A percentile compares a stretch with the other conserved stretches of the same genome.
phyloP scores from a whole-genome alignment of 2,329 filamentous ascomycete genomes.

The Talaromyces sp. region DNA sequence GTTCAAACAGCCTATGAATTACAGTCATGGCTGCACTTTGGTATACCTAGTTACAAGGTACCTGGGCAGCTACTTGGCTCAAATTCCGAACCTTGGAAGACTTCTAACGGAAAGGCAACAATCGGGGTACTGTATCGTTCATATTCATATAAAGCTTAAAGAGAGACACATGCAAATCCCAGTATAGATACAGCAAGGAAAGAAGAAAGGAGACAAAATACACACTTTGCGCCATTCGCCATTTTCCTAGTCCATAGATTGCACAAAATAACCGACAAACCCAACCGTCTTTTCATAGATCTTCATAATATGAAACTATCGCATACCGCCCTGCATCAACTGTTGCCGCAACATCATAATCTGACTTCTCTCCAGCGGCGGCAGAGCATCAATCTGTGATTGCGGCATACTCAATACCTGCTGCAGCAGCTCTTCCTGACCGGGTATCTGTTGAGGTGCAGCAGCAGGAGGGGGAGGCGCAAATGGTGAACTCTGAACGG shows the following conservation, averaged over 20 bases:
- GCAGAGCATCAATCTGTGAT: slow-evolving; percentile 74
- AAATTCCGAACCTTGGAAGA: too few relatives aligned
- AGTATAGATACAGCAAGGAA: slow-evolving; percentile 1
- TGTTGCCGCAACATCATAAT: slow-evolving; percentile 73
- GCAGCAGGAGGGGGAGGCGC: slow-evolving; percentile 47
- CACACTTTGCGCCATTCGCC: slow-evolving; percentile 11
- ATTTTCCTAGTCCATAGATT: neutral
- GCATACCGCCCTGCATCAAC: slow-evolving; percentile 49
- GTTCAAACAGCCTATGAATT: too few relatives aligned
- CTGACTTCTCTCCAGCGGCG: slow-evolving; percentile 72
- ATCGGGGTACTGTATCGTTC: neutral
- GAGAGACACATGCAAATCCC: neutral
- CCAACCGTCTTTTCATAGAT: neutral
- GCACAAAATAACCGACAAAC: neutral
- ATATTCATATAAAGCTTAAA: neutral
- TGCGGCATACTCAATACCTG: slow-evolving; percentile 79
- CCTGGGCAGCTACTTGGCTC: too few relatives aligned
- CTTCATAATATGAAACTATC: slow-evolving; percentile 23
- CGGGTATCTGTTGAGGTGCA: slow-evolving; percentile 49
- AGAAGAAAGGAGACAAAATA: neutral
- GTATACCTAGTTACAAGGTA: too few relatives aligned
- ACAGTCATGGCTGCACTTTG: too few relatives aligned
- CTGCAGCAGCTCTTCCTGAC: slow-evolving; percentile 72
- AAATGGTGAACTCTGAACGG: slow-evolving; percentile 44
- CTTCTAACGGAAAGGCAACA: too few relatives aligned